These are phyloP conservation scores for Aspergillus sparsus DNA, from an alignment of 495 filamentous ascomycete species.

Conservation along the genomic window DNA sequence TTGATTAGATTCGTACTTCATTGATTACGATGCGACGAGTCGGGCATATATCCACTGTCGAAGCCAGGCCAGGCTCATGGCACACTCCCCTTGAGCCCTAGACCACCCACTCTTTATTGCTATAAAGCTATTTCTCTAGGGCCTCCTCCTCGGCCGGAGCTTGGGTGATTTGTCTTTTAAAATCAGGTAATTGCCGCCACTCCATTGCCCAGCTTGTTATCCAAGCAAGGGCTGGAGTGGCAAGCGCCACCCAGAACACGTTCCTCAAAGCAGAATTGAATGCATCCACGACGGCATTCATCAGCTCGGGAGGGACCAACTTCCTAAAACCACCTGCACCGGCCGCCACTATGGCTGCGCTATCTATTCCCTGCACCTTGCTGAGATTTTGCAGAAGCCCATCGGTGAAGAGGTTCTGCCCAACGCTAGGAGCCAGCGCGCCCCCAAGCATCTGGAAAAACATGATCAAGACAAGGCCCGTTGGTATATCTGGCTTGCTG, in stretches of 20 bases:
- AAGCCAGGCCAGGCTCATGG: no score
- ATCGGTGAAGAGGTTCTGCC: slow-evolving; percentile 44
- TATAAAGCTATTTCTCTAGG: no score
- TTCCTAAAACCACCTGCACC: not conserved
- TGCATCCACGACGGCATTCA: not conserved
- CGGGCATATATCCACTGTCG: no score
- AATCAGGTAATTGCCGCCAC: slow-evolving; percentile 2
- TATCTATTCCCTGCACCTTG: not conserved
- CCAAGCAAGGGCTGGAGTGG: slow-evolving; percentile 14
- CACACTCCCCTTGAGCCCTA: no score
- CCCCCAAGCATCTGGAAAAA: slow-evolving; percentile 54
- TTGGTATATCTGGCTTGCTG: slow-evolving; percentile 26
- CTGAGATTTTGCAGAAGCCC: not conserved
- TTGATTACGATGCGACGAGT: no score
- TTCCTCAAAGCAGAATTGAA: not conserved
- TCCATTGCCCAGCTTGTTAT: slow-evolving; percentile 19
- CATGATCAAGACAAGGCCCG: slow-evolving; percentile 40
- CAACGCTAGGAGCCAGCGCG: slow-evolving; percentile 57
- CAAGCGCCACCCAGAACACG: slow-evolving; percentile 19
- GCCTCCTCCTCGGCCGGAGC: no score
- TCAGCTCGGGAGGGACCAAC: not conserved
- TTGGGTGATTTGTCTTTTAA: no score
- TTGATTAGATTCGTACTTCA: no score
- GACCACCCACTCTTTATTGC: no score
- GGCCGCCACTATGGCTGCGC: not conserved